A percentile compares a stretch with the other conserved stretches of the same genome.
These are phyloP conservation scores for Theobroma cacao DNA, from an alignment of 345 rosid species.

Conservation along the genomic window DNA sequence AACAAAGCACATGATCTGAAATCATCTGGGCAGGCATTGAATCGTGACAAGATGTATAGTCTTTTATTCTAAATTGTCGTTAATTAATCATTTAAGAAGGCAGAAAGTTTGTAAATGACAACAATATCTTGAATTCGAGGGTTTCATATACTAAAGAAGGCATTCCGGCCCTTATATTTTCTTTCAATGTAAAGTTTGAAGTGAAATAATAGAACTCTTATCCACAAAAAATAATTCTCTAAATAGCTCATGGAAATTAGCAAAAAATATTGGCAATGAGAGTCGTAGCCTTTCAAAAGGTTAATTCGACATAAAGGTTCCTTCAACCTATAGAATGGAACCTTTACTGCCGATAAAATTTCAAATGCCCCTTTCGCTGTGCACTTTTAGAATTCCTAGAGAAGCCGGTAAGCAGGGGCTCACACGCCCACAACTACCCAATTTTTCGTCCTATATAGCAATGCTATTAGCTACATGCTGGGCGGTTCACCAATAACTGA, in stretches of 20 bases:
- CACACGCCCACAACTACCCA: not conserved
- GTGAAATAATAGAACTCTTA: not conserved
- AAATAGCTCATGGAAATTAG: not conserved
- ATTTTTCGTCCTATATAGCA: not conserved
- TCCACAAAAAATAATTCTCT: not conserved
- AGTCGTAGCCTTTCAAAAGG: not conserved
- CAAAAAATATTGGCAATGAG: not conserved
- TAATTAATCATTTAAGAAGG: not conserved
- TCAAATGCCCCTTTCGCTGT: not conserved
- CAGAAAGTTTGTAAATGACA: not conserved
- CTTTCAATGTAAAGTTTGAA: not conserved
- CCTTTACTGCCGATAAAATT: not conserved
- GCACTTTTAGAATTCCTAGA: not conserved
- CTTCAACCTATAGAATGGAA: not conserved
- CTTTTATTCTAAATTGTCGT: not conserved
- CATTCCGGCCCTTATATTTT: not conserved
- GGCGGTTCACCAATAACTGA: not conserved
- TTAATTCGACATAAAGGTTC: not conserved
- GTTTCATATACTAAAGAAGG: not conserved
- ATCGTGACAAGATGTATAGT: not conserved
- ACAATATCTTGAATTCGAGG: not conserved
- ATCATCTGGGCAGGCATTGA: not conserved
- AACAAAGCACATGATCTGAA: constrained; percentile 8
- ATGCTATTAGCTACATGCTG: not conserved
- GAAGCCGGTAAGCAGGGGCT: not conserved